Evolutionary conservation across 441 rosid genomes (phyloP).

Genomic region (Geranium incanum): DNA sequence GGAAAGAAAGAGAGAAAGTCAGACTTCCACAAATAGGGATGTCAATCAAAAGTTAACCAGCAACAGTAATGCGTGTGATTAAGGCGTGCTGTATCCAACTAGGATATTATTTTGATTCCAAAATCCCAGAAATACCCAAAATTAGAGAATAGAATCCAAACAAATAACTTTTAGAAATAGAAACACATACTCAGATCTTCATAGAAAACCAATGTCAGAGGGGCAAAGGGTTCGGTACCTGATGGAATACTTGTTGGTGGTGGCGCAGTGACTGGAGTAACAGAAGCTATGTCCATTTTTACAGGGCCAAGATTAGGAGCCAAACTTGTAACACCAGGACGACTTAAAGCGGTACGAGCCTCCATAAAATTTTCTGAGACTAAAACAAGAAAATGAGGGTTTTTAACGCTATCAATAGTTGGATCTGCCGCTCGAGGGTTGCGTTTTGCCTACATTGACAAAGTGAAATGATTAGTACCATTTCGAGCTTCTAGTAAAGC

Average conservation of each 20-base stretch:
- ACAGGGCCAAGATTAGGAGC: constrained; percentile 63
- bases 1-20: constrained; percentile 12
- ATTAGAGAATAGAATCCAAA: background rate
- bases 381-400: constrained; percentile 69
- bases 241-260: constrained; percentile 53
- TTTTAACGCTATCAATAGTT: constrained; percentile 55
- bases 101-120: background rate
- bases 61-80: background rate
- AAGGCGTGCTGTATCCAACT: background rate
- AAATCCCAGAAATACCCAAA: background rate
- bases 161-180: background rate
- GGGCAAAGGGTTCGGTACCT: constrained; percentile 36
- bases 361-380: constrained; percentile 87
- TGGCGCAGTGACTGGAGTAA: constrained; percentile 56
- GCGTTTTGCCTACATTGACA: constrained; percentile 62
- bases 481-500: constrained; percentile 2
- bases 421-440: constrained; percentile 59
- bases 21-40: constrained; percentile 22
- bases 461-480: constrained; percentile 20
- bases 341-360: constrained; percentile 81
- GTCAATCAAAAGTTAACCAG: constrained; percentile 6
- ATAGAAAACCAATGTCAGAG: background rate
- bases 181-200: background rate
- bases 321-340: constrained; percentile 56
- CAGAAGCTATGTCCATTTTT: constrained; percentile 71